These are phyloP conservation scores for Diaporthe sp. DNA, from an alignment of 2,329 filamentous ascomycete species.

Conservation along the genomic window DNA sequence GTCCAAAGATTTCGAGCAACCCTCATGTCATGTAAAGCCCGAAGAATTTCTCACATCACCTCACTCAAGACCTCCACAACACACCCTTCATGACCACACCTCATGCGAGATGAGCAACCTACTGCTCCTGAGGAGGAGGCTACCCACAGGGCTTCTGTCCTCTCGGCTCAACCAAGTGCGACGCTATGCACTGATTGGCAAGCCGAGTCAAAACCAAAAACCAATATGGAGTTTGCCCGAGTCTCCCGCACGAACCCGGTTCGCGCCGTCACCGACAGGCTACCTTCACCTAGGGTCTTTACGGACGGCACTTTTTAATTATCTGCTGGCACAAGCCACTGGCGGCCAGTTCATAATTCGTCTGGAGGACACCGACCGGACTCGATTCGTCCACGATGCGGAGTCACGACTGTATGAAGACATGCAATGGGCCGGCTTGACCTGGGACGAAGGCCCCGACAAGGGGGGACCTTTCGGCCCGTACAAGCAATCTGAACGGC, in stretches of 20 bases:
- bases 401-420: constrained; percentile 84
- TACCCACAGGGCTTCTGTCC: constrained; percentile 36
- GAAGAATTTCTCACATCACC: constrained; percentile 17
- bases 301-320: constrained; percentile 95
- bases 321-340: constrained; percentile 88
- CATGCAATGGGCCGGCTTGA: constrained; percentile 87
- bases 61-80: background rate
- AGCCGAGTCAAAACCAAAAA: constrained; percentile 43
- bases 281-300: constrained; percentile 93
- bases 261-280: constrained; percentile 95
- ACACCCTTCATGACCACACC: constrained; percentile 24
- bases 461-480: constrained; percentile 86
- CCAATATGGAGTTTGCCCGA: constrained; percentile 58
- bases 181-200: constrained; percentile 45
- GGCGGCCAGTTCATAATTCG: constrained; percentile 91
- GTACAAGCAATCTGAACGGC: constrained; percentile 90
- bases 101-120: constrained; percentile 42
- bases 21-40: background rate
- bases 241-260: constrained; percentile 81
- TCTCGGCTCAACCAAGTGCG: constrained; percentile 41
- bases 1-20: background rate
- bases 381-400: constrained; percentile 84
- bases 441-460: constrained; percentile 95
- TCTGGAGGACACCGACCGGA: constrained; percentile 96
- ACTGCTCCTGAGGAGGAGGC: constrained; percentile 42